Evolutionary conservation across 2,329 filamentous ascomycete species (phyloP), one percentile per base, ranked within the genome.

Genomic region (Bipolaris cookei): DNA sequence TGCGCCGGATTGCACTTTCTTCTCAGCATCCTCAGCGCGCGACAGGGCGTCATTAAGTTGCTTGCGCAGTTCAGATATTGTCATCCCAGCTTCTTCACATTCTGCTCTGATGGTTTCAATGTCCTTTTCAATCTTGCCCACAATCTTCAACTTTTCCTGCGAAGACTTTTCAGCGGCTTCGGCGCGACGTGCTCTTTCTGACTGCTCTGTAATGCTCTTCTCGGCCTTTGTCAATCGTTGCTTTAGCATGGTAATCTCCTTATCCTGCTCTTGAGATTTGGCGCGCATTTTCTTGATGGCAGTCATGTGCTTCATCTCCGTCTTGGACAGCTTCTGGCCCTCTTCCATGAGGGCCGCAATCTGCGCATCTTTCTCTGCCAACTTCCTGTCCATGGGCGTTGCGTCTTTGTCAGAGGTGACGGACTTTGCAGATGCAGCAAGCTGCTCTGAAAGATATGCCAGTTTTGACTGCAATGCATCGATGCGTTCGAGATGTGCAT

Each of bases 391-490:
- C 1, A 82, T 55, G 1, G 65, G 61, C 6, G 65, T 66, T 1
- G 62, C 62, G 20, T 70, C 67, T 2, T 65, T 18, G n/a, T 70
- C 68, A 28, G 68, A 54, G 54, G 88, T 90, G 6, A 87, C 84
- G 64, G 87, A 86, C 69, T 88, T 89, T 1, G 95, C 91, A 0
- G 88, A 83, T 30, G 93, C 89, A 0, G 90, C 86, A 11, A 90
- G 88, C 70, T 93, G 90, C 59, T 89, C 89, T 2, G 93, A 88
- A 11, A 99, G 80, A 70, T 96, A 97, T 64, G 93, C 89, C 25
- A 99, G 80, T 72, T 99, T 98, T 6, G 92, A 87, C 74, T 98
- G 91, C 1, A 99, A 79, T 3, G 93, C 90, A 79, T 99, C 95
- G 53, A 97, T 95, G 34, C 90, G 88, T 77, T 99, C 95, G 6